phyloP scores from a whole-genome alignment of 768 basidiomycete species.

The Phaeolepiota aurea region DNA sequence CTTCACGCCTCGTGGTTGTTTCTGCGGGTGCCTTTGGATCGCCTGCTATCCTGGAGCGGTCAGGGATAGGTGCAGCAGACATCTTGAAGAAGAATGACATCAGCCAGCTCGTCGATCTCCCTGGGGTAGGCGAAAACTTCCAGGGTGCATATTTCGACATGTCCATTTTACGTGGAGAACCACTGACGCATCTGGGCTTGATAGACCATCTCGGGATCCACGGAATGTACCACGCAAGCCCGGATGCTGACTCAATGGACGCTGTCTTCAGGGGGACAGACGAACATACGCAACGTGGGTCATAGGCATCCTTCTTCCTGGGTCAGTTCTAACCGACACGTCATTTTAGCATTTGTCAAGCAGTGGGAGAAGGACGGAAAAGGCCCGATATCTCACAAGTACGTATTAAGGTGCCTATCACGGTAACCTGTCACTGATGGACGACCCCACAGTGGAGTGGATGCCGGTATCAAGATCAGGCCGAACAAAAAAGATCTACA shows the following conservation, averaged over 20 bases:
- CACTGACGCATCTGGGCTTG: no score
- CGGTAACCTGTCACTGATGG: slow-evolving; percentile 14
- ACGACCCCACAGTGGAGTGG: slow-evolving; percentile 20
- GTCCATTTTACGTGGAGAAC: neutral
- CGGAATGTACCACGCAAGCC: neutral
- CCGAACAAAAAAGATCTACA: slow-evolving; percentile 25
- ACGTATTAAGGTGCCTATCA: neutral
- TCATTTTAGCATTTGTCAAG: neutral
- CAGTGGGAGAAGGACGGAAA: neutral
- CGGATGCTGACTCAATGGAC: neutral
- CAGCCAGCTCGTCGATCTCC: neutral
- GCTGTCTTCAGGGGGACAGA: neutral
- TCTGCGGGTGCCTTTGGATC: slow-evolving; percentile 49
- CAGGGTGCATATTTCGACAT: neutral
- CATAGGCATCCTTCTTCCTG: neutral
- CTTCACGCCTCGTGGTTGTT: slow-evolving; percentile 39
- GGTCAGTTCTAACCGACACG: neutral
- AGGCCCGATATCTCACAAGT: neutral
- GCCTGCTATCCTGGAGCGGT: slow-evolving; percentile 46
- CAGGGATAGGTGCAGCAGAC: slow-evolving; percentile 3
- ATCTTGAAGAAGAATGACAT: neutral
- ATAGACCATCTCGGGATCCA: neutral
- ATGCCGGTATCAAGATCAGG: slow-evolving; percentile 31
- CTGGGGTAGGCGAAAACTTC: neutral
- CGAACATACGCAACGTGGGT: neutral